Conservation (phyloP, 163 green algal genomes). For the Coccomyxa subellipsoidea region DNA sequence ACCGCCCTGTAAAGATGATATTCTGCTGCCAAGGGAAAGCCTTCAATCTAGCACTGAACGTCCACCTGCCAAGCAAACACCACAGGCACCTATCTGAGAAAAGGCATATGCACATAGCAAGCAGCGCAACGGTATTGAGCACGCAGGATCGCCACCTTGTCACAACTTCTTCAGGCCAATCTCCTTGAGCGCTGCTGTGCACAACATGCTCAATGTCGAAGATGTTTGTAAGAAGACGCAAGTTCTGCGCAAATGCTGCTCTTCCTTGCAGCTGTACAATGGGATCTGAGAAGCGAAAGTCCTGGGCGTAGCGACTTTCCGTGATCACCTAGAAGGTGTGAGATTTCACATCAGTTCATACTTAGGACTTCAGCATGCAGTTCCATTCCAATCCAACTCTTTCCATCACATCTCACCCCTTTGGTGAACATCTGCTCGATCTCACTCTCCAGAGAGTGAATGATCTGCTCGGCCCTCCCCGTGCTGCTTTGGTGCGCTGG, state of each 20-base stretch:
- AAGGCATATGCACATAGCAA: not conserved
- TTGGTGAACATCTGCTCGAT: not conserved
- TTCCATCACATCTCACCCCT: no score
- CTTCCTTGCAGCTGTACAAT: not conserved
- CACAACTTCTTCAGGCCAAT: not conserved
- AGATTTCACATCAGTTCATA: no score
- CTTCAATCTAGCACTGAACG: slow-evolving; percentile 33
- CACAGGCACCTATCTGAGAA: not conserved
- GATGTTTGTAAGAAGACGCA: not conserved
- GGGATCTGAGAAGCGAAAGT: not conserved
- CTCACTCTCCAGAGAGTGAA: not conserved
- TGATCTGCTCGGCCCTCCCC: not conserved
- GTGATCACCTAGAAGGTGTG: not conserved
- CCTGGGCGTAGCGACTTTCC: not conserved
- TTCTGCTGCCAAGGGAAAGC: slow-evolving; percentile 48
- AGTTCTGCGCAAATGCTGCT: not conserved
- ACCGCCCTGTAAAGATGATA: slow-evolving; percentile 62
- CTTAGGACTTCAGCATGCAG: no score
- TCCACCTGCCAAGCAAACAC: slow-evolving; percentile 33
- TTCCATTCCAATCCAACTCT: no score
- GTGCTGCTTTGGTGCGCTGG: not conserved
- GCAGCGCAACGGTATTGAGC: not conserved
- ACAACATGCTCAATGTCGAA: not conserved
- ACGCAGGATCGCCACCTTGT: not conserved
- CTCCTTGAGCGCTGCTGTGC: not conserved